Evolutionary conservation across 768 basidiomycete genomes (phyloP).

Genomic region (Dendrothele bispora): DNA sequence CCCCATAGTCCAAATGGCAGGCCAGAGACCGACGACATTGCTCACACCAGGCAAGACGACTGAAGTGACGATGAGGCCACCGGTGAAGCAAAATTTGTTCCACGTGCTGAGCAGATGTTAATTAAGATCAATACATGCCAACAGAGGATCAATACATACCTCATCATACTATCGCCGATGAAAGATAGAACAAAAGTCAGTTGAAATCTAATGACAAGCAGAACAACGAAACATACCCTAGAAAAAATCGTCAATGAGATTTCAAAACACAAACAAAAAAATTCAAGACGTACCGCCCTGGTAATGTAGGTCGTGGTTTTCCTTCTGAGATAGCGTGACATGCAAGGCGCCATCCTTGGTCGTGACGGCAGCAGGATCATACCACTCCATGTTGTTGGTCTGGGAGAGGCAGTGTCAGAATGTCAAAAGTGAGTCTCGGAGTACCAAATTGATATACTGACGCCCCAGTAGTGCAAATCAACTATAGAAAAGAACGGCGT

Average conservation of each 20-base stretch:
- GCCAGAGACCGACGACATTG: conserved; percentile 73
- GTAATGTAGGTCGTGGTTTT: conserved; percentile 72
- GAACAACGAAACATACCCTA: too few species aligned
- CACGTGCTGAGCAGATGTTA: conserved; percentile 57
- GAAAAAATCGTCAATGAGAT: too few species aligned
- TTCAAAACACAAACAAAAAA: too few species aligned
- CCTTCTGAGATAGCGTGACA: conserved; percentile 67
- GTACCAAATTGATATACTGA: conserved; percentile 18
- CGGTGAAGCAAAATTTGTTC: conserved; percentile 97
- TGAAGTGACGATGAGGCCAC: conserved; percentile 72
- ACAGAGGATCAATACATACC: too few species aligned
- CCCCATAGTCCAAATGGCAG: conserved; percentile 79
- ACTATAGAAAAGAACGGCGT: conserved; percentile 21
- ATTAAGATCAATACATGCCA: too few species aligned
- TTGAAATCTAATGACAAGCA: too few species aligned
- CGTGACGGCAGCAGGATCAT: conserved; percentile 76
- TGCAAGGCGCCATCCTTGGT: conserved; percentile 75
- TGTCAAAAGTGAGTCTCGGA: neutral
- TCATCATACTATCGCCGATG: too few species aligned
- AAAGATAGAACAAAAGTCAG: too few species aligned
- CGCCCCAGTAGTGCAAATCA: conserved; percentile 79
- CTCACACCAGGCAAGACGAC: conserved; percentile 69
- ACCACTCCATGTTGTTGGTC: conserved; percentile 86
- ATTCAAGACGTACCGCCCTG: conserved; percentile 67
- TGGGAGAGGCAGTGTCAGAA: conserved; percentile 18